phyloP scores from a whole-genome alignment of 2,329 filamentous ascomycete species.

The Diaporthe amygdali region DNA sequence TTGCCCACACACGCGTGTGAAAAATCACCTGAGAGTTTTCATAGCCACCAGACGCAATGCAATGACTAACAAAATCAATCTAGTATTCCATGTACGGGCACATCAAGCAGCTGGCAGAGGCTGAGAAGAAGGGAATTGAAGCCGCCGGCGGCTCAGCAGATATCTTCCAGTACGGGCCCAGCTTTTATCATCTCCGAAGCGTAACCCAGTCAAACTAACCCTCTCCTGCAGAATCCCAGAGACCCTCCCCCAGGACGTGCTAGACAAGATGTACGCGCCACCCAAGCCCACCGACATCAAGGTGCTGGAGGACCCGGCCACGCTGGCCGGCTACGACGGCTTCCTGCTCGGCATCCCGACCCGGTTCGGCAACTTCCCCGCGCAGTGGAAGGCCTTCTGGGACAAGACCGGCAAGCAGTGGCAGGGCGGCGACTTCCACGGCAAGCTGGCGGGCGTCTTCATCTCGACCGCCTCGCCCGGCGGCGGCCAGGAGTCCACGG shows the following conservation, averaged over 20 bases:
- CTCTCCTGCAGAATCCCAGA: conserved; percentile 69
- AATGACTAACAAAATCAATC: conserved; percentile 1
- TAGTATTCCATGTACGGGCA: conserved; percentile 97
- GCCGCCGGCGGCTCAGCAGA: conserved; percentile 82
- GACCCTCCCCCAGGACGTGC: conserved; percentile 83
- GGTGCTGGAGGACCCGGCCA: conserved; percentile 60
- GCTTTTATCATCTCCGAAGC: background rate
- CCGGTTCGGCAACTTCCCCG: conserved; percentile 95
- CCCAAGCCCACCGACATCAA: conserved; percentile 72
- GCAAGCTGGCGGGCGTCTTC: conserved; percentile 93
- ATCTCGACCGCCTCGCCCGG: conserved; percentile 83
- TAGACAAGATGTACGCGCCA: conserved; percentile 90
- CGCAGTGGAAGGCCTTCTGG: conserved; percentile 94
- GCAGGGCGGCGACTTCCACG: conserved; percentile 75
- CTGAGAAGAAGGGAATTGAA: conserved; percentile 89
- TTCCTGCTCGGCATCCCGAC: conserved; percentile 96
- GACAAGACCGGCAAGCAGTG: conserved; percentile 89
- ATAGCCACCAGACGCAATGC: background rate
- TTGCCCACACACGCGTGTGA: too few relatives aligned
- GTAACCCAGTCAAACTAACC: background rate
- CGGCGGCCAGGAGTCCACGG: conserved; percentile 93
- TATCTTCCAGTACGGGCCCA: conserved; percentile 74
- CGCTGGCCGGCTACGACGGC: conserved; percentile 79
- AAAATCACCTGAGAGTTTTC: background rate
- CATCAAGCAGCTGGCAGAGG: conserved; percentile 81